phyloP scores from a whole-genome alignment of 768 basidiomycete species.

The Suillus cothurnatus region DNA sequence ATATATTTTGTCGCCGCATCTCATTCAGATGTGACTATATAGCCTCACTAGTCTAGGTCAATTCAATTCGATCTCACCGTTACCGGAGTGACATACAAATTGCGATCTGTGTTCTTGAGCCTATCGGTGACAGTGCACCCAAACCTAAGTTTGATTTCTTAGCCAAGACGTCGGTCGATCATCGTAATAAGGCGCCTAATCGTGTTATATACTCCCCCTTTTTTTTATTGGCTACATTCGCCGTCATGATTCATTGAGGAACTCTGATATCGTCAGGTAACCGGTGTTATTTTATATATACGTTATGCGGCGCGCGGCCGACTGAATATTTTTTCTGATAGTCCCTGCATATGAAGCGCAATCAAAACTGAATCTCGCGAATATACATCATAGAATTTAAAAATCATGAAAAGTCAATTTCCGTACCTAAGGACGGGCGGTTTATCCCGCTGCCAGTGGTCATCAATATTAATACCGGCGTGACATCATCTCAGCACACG shows the following conservation, averaged over 20 bases:
- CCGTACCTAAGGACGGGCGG: background rate
- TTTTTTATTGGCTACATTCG: background rate
- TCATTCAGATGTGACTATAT: background rate
- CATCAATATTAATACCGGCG: background rate
- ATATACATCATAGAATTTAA: background rate
- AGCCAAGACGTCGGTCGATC: background rate
- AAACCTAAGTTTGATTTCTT: slow-evolving; percentile 5
- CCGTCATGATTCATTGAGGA: background rate
- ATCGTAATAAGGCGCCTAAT: background rate
- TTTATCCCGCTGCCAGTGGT: background rate
- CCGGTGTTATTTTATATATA: background rate
- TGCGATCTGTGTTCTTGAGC: background rate
- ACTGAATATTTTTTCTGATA: background rate
- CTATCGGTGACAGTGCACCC: background rate
- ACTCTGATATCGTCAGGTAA: background rate
- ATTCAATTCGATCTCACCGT: background rate
- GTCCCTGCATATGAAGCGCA: background rate
- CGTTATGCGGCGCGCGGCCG: background rate
- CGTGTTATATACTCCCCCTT: background rate
- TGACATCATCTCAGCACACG: background rate
- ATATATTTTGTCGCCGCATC: background rate
- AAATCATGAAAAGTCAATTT: background rate
- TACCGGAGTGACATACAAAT: background rate
- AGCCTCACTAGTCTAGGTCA: background rate
- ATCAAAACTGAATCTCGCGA: background rate